A percentile compares a stretch with the other conserved stretches of the same genome.
Evolutionary conservation across 345 rosid species (phyloP).

Genomic region (Euphorbia pulcherrima): DNA sequence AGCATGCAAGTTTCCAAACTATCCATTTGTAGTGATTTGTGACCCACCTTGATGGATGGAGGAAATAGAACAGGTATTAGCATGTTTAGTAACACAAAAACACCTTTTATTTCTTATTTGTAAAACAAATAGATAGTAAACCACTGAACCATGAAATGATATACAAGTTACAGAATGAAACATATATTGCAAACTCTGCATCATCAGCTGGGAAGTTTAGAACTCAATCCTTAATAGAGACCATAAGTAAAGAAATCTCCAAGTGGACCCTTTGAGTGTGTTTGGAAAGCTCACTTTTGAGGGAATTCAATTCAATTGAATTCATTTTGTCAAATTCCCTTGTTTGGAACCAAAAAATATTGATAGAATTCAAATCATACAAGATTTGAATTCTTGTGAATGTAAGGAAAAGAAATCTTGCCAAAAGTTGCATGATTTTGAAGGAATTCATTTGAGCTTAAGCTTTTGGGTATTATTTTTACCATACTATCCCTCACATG

Average conservation of each 20-base stretch:
- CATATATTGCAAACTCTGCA: not conserved
- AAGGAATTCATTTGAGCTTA: no score
- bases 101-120: not conserved
- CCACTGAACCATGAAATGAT: not conserved
- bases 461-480: no score
- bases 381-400: no score
- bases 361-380: no score
- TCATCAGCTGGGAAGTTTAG: not conserved
- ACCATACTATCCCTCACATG: no score
- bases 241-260: not conserved
- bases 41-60: slow-evolving; percentile 63
- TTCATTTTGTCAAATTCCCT: no score
- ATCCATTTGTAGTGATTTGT: slow-evolving; percentile 87
- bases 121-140: not conserved
- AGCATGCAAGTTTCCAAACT: slow-evolving; percentile 88
- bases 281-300: no score
- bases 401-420: no score
- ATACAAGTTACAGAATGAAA: not conserved
- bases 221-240: not conserved
- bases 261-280: not conserved
- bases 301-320: no score
- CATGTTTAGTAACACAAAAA: not conserved
- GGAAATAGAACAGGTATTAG: not conserved
- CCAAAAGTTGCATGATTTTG: no score
- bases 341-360: no score